Evolutionary conservation across 345 rosid species (phyloP).

Genomic region (Streptanthus diversifolius): DNA sequence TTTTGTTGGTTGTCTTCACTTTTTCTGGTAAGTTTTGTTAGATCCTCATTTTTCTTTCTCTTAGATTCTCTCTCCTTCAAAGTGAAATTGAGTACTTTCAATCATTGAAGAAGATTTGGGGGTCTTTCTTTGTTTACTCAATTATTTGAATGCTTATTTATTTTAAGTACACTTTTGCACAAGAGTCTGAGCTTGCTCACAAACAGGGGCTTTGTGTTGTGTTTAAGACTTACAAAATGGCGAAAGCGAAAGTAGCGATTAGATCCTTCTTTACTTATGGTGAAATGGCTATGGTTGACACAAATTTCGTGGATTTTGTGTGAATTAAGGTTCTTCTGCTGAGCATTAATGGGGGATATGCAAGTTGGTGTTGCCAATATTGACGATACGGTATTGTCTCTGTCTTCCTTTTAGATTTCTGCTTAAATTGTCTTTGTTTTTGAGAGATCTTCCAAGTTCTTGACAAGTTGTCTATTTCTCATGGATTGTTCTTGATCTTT

Average conservation of each 20-base stretch:
- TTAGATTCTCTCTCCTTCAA: not conserved
- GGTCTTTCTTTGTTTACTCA: conserved; percentile 32
- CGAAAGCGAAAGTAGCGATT: not conserved
- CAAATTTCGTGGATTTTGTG: conserved; percentile 6
- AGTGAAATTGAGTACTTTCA: conserved; percentile 10
- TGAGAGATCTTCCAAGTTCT: conserved; percentile 30
- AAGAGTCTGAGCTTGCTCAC: conserved; percentile 42
- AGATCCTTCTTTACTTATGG: conserved; percentile 29
- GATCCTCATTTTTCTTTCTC: conserved; percentile 1
- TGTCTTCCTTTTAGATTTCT: not conserved
- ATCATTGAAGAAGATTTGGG: not conserved
- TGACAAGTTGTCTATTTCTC: conserved; percentile 15
- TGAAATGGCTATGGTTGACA: conserved; percentile 11
- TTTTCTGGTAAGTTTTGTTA: conserved; percentile 26
- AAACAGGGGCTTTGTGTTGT: conserved; percentile 13
- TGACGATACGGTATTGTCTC: conserved; percentile 52
- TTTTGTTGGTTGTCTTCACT: conserved; percentile 26
- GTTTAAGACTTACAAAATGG: conserved; percentile 11
- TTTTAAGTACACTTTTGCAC: conserved; percentile 22
- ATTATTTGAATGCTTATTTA: conserved; percentile 3
- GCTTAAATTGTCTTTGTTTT: conserved; percentile 23
- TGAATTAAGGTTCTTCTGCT: conserved; percentile 27
- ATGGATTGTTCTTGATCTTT: not conserved
- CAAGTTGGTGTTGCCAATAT: conserved; percentile 38
- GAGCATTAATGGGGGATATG: conserved; percentile 57